Percentiles rank a stretch among this genome's conserved stretches.
These are phyloP conservation scores for Blastocladiella emersonii DNA, from an alignment of 371 early-diverging fungal species.

Conservation along the genomic window DNA sequence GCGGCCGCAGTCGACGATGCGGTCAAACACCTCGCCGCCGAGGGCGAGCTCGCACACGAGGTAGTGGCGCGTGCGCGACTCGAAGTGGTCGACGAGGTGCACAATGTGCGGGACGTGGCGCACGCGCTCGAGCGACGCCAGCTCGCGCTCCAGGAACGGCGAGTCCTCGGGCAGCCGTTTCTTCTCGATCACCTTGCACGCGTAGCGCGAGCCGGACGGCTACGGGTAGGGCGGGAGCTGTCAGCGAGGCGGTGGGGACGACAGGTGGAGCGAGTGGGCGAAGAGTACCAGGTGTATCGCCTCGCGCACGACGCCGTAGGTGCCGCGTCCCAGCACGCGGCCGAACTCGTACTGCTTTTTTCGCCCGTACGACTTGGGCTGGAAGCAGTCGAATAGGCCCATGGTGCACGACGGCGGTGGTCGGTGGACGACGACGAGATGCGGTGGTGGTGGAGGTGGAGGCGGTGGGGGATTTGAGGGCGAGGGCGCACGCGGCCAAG, in stretches of 20 bases:
- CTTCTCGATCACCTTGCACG: slow-evolving; percentile 85
- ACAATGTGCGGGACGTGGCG: slow-evolving; percentile 72
- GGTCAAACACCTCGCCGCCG: slow-evolving; percentile 84
- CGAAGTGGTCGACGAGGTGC: slow-evolving; percentile 77
- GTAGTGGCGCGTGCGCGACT: slow-evolving; percentile 55
- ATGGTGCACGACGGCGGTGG: too few relatives aligned
- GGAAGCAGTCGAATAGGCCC: too few relatives aligned
- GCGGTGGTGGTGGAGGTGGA: too few relatives aligned
- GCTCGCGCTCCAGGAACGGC: neutral
- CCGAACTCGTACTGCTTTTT: slow-evolving; percentile 26
- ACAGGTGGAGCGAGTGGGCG: neutral
- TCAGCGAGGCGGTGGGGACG: neutral
- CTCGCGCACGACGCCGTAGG: slow-evolving; percentile 48
- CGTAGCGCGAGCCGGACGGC: slow-evolving; percentile 60
- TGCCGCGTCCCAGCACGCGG: slow-evolving; percentile 38
- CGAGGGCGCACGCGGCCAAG: too few relatives aligned
- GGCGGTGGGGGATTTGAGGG: too few relatives aligned
- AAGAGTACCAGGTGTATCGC: slow-evolving; percentile 36
- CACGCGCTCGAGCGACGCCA: neutral
- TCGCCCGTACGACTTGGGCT: too few relatives aligned
- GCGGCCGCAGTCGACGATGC: slow-evolving; percentile 57
- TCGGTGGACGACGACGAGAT: too few relatives aligned
- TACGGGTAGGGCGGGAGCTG: neutral
- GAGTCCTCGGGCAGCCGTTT: slow-evolving; percentile 52
- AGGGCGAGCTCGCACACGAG: slow-evolving; percentile 59